Evolutionary conservation across 139 green algal genomes (phyloP).

Genomic region (Helicosporidium sp.): DNA sequence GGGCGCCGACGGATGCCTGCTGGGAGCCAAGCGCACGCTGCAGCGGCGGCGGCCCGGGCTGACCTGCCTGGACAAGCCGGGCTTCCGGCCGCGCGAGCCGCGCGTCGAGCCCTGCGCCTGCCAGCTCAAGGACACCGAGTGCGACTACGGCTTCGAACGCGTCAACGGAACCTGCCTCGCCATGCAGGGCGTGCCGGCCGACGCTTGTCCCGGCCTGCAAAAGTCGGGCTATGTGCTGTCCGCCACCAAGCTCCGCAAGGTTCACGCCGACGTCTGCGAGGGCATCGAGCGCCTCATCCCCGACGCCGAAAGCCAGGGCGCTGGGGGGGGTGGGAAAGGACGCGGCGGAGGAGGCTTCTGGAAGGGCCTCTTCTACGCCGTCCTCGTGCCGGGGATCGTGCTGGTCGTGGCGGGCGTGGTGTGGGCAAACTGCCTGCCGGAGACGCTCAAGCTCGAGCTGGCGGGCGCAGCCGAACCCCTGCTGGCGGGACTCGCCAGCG

Average conservation of each 20-base stretch:
- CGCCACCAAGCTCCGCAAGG: conserved; percentile 22
- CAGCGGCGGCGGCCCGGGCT: conserved; percentile 24
- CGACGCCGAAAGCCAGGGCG: conserved; percentile 44
- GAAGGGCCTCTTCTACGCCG: conserved; percentile 13
- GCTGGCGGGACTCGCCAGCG: conserved; percentile 1
- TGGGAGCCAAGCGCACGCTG: conserved; percentile 20
- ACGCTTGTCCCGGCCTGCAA: background rate
- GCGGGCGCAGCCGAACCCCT: conserved; percentile 1
- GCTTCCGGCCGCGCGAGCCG: conserved; percentile 20
- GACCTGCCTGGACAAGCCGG: conserved; percentile 41
- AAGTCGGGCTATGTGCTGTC: conserved; percentile 9
- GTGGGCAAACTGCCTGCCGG: conserved; percentile 12
- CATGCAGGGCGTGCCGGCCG: conserved; percentile 7
- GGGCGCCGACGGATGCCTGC: conserved; percentile 18
- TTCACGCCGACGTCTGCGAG: conserved; percentile 41
- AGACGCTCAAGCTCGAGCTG: background rate
- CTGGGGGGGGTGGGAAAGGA: conserved; percentile 2
- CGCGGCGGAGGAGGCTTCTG: background rate
- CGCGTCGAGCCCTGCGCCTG: conserved; percentile 26
- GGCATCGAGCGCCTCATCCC: conserved; percentile 23
- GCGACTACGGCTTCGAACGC: conserved; percentile 50
- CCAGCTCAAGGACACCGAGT: conserved; percentile 34
- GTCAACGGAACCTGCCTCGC: conserved; percentile 1
- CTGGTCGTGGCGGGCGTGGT: conserved; percentile 13
- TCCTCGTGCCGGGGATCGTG: conserved; percentile 10